These are phyloP conservation scores for Ceratobasidium sp. DNA, from an alignment of 1,284 basidiomycete species.

Conservation along the genomic window DNA sequence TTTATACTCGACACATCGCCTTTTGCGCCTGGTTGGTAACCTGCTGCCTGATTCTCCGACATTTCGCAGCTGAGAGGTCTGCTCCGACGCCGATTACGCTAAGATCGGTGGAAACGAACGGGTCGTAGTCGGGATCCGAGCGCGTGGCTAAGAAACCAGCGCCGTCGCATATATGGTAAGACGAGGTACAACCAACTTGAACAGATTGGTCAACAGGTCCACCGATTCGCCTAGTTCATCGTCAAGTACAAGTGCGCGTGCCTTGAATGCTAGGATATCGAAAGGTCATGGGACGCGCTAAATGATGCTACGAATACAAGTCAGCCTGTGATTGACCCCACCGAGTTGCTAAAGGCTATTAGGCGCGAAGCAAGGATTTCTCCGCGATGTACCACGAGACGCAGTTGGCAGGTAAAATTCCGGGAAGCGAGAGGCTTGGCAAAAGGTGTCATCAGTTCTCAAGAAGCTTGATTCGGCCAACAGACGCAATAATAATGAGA, in stretches of 20 bases:
- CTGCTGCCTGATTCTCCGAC: constrained; percentile 22
- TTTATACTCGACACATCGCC: constrained; percentile 26
- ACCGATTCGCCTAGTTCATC: neutral
- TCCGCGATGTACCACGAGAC: constrained; percentile 30
- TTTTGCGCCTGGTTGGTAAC: constrained; percentile 6
- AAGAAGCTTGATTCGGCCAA: constrained; percentile 3
- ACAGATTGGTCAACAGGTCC: neutral
- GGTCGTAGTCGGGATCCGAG: constrained; percentile 30
- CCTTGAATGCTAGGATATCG: neutral
- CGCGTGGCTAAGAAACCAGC: neutral
- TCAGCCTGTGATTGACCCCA: neutral
- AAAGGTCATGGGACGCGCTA: neutral
- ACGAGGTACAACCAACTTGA: neutral
- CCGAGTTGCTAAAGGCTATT: neutral
- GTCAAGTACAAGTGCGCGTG: neutral
- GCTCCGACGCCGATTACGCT: neutral
- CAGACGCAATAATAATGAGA: neutral
- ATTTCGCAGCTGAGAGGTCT: constrained; percentile 23
- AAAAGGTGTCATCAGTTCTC: constrained; percentile 30
- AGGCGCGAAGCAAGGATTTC: constrained; percentile 7
- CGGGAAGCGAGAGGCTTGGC: constrained; percentile 28
- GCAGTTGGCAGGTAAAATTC: constrained; percentile 6
- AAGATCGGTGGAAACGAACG: constrained; percentile 32
- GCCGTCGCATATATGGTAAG: neutral
- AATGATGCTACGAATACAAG: neutral